Percentiles rank a stretch among this genome's conserved stretches.
phyloP scores from a whole-genome alignment of 805 yeast species.

The Cyberlindnera euphorbiae region DNA sequence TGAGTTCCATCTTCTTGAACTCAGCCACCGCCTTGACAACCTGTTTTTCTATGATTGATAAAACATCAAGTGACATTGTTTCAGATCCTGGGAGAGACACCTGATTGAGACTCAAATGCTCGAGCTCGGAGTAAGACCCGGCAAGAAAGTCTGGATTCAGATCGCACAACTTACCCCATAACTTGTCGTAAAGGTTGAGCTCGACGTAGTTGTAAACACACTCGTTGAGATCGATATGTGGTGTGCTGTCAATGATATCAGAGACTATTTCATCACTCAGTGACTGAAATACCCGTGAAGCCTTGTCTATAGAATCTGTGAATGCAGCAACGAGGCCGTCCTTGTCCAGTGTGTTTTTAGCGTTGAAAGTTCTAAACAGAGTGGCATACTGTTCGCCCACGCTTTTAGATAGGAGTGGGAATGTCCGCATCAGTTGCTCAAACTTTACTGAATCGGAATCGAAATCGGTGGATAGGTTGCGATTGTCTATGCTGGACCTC shows the following conservation, averaged over 20 bases:
- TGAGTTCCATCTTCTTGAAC: conserved; percentile 42
- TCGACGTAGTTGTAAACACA: conserved; percentile 71
- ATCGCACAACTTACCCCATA: conserved; percentile 49
- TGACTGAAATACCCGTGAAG: conserved; percentile 27
- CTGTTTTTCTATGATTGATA: conserved; percentile 35
- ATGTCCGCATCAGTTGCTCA: conserved; percentile 34
- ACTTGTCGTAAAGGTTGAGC: conserved; percentile 53
- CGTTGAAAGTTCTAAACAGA: conserved; percentile 35
- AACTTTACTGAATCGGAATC: conserved; percentile 23
- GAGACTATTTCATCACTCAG: conserved; percentile 24
- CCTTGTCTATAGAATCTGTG: conserved; percentile 23
- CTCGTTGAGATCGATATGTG: conserved; percentile 42
- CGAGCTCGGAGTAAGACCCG: conserved; percentile 20
- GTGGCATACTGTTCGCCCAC: conserved; percentile 36
- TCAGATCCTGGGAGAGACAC: conserved; percentile 34
- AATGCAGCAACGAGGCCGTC: conserved; percentile 26
- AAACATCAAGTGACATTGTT: conserved; percentile 26
- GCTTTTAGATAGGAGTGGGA: conserved; percentile 34
- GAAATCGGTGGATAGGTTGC: no score
- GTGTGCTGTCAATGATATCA: conserved; percentile 26
- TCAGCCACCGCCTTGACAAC: conserved; percentile 47
- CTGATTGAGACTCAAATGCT: conserved; percentile 35
- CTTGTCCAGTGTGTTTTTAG: conserved; percentile 26
- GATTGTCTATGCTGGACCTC: background rate
- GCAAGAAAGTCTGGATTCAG: conserved; percentile 23